Evolutionary conservation across 306 rosid species (phyloP), one percentile per base, ranked within the genome.

Genomic region (Ormosia emarginata): DNA sequence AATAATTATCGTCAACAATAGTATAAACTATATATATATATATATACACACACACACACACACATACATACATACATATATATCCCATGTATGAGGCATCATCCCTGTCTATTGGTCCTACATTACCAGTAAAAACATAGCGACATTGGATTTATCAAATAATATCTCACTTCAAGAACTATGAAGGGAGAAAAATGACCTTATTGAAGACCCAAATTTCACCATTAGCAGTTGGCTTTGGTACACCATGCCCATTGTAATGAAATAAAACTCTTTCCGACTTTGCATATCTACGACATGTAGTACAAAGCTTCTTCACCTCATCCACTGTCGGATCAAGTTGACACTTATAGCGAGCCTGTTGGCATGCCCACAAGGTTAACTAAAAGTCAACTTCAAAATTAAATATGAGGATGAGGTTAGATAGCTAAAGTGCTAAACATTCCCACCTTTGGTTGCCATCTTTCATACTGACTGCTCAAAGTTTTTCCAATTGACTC

Each of bases 141-240:
- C 15, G 15, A 36, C 41, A 30, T 15, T 33, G 30, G 58, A 40
- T 66, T 30, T 39, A 81, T 46, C 43, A 40, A 57, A 74, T 77
- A 78, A 13, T 50, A 72, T n/a, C 33, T 43, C 12, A 29, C 52
- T 47, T 57, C 2, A 61, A 75, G 15, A 71, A 71, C 47, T 43
- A 65, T 58, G 44, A 70, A 53, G 74, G 63, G 58, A 3, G 49
- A 74, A 57, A 64, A 81, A 63, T 80, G 59, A 95, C 99, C 99
- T 90, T 96, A 86, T 96, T 94, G 86, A 96, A 96, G 71, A 96
- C 95, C 99, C 99, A 96, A 74, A 96, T 92, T 96, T 96, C 99
- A 79, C 98, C 97, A 74, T 92, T 94, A 55, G 94, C 84, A 67
- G 99, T 94, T 68, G 99, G 98, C 87, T 94, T 94, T 33, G 99